Percentiles rank a stretch among this genome's conserved stretches.
Conservation (phyloP, 2,329 filamentous ascomycete species). For the Neopestalotiopsis rosae region DNA sequence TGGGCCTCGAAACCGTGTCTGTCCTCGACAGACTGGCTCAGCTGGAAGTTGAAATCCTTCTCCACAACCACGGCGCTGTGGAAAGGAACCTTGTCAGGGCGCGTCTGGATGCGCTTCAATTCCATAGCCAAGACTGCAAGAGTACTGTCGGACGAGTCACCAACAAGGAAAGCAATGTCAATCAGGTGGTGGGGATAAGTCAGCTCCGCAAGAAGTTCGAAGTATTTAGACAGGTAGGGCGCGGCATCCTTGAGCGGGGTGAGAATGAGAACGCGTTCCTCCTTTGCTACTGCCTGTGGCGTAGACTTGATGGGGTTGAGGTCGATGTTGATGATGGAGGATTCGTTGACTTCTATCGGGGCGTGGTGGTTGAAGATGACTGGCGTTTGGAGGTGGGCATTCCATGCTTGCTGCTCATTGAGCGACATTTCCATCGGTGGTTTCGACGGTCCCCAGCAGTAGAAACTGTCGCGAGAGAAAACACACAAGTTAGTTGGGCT, state of each 20-base stretch:
- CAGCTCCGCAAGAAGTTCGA: slow-evolving; percentile 87
- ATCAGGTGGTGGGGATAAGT: slow-evolving; percentile 96
- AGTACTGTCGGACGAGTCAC: slow-evolving; percentile 91
- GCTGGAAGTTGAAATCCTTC: slow-evolving; percentile 83
- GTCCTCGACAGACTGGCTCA: slow-evolving; percentile 81
- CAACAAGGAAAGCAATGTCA: slow-evolving; percentile 92
- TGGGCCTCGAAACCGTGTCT: slow-evolving; percentile 88
- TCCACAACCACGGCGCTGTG: slow-evolving; percentile 83
- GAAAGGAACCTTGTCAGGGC: slow-evolving; percentile 82
- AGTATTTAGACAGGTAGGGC: slow-evolving; percentile 83
- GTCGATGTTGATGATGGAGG: slow-evolving; percentile 78
- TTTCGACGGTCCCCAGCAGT: slow-evolving; percentile 95
- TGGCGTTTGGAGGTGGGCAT: slow-evolving; percentile 85
- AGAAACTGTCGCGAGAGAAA: slow-evolving; percentile 68
- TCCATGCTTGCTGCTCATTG: slow-evolving; percentile 92
- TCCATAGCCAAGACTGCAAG: slow-evolving; percentile 85
- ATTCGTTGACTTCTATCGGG: slow-evolving; percentile 82
- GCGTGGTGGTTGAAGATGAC: slow-evolving; percentile 97
- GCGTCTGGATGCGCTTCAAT: slow-evolving; percentile 84
- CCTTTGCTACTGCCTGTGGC: slow-evolving; percentile 75
- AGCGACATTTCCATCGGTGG: slow-evolving; percentile 94
- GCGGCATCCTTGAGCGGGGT: slow-evolving; percentile 93
- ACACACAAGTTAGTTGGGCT: slow-evolving; percentile 21
- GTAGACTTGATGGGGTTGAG: slow-evolving; percentile 87
- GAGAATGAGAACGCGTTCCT: slow-evolving; percentile 88